Evolutionary conservation across 2,329 filamentous ascomycete genomes (phyloP).

Genomic region (Dothistroma pini): DNA sequence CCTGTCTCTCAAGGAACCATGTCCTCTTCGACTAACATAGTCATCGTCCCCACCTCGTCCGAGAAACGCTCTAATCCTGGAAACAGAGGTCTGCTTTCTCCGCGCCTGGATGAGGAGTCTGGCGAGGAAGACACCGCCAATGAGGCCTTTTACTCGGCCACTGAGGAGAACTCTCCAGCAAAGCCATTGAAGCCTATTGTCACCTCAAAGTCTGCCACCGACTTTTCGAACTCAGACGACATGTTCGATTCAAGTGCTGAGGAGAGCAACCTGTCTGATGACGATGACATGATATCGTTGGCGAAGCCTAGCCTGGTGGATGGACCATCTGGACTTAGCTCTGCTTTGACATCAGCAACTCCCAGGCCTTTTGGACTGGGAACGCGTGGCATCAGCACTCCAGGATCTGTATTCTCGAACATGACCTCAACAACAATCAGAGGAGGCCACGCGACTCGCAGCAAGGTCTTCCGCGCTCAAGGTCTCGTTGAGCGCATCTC

Average conservation of each 20-base stretch:
- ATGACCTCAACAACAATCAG: constrained; percentile 81
- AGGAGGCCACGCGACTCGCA: constrained; percentile 62
- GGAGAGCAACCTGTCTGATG: constrained; percentile 80
- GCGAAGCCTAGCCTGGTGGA: constrained; percentile 73
- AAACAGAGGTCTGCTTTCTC: constrained; percentile 29
- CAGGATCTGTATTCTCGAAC: constrained; percentile 83
- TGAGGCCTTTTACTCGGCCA: constrained; percentile 89
- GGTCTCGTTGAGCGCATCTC: constrained; percentile 70
- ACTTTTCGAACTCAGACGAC: constrained; percentile 45
- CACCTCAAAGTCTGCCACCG: constrained; percentile 35
- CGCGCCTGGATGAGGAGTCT: constrained; percentile 33
- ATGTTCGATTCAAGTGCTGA: constrained; percentile 61
- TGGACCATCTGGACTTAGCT: constrained; percentile 74
- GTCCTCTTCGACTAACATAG: constrained; percentile 72
- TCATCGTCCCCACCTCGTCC: constrained; percentile 62
- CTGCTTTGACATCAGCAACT: constrained; percentile 74
- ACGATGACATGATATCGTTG: constrained; percentile 91
- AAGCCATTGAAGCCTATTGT: constrained; percentile 41
- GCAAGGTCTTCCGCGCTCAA: constrained; percentile 80
- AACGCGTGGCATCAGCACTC: constrained; percentile 72
- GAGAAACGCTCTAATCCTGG: constrained; percentile 48
- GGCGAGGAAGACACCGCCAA: constrained; percentile 66
- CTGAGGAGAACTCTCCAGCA: constrained; percentile 61
- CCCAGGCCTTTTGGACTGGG: constrained; percentile 70
- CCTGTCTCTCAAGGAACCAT: constrained; percentile 86